Percentiles rank a stretch among this genome's conserved stretches.
Evolutionary conservation across 2,329 filamentous ascomycete species (phyloP).

Genomic region (Plenodomus tracheiphilus): DNA sequence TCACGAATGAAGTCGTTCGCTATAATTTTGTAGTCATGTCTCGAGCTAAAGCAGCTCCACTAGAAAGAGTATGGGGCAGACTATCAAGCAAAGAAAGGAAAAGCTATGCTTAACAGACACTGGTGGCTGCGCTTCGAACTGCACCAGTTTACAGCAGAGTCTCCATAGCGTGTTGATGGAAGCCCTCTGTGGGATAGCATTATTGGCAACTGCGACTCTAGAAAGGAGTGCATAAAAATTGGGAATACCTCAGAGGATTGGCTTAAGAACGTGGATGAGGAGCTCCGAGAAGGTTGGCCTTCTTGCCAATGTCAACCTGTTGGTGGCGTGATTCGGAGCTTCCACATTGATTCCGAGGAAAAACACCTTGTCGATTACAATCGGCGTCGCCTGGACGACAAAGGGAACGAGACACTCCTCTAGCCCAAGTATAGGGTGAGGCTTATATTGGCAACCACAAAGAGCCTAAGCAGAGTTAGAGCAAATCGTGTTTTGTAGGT

Average conservation of each 20-base stretch:
- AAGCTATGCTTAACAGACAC: slow-evolving; percentile 9
- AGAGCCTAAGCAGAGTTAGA: slow-evolving; percentile 1
- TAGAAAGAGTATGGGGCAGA: slow-evolving; percentile 4
- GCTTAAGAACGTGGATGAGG: slow-evolving; percentile 7
- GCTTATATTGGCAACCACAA: background rate
- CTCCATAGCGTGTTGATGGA: slow-evolving; percentile 9
- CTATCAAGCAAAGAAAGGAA: slow-evolving; percentile 3
- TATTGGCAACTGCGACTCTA: slow-evolving; percentile 2
- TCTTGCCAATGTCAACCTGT: slow-evolving; percentile 7
- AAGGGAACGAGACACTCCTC: background rate
- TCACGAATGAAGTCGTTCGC: background rate
- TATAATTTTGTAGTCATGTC: slow-evolving; percentile 7
- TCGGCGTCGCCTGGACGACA: background rate
- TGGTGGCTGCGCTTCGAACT: slow-evolving; percentile 10
- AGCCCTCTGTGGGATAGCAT: slow-evolving; percentile 10
- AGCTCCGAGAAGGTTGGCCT: slow-evolving; percentile 5
- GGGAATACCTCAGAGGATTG: slow-evolving; percentile 13
- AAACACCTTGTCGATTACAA: slow-evolving; percentile 1
- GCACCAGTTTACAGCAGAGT: slow-evolving; percentile 9
- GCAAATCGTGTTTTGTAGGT: background rate
- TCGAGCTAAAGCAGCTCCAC: slow-evolving; percentile 4
- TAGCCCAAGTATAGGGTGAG: too few relatives aligned
- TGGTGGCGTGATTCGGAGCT: slow-evolving; percentile 1
- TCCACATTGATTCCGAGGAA: slow-evolving; percentile 1
- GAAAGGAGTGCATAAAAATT: slow-evolving; percentile 4